phyloP scores from a whole-genome alignment of 768 basidiomycete genomes.

The Serpula lacrymans region DNA sequence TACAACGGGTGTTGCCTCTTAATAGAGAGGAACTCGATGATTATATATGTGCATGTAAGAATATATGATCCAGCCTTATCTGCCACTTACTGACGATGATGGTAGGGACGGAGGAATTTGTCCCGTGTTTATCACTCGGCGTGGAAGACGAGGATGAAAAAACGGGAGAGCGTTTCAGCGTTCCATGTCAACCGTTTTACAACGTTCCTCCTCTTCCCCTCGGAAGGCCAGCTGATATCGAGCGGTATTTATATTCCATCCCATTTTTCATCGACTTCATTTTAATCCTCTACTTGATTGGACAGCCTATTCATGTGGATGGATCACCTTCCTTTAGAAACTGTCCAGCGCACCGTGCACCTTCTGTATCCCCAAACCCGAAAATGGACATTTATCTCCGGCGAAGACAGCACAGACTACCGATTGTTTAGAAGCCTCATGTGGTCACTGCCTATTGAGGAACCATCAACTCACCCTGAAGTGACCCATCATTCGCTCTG shows the following conservation, averaged over 20 bases:
- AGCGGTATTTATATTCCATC: conserved; percentile 31
- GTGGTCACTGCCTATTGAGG: conserved; percentile 19
- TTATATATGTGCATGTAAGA: conserved; percentile 38
- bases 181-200: conserved; percentile 41
- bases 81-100: conserved; percentile 8
- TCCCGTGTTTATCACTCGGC: conserved; percentile 33
- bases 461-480: conserved; percentile 6
- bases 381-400: conserved; percentile 27
- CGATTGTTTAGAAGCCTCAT: conserved; percentile 19
- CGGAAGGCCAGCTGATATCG: conserved; percentile 37
- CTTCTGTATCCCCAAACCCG: conserved; percentile 24
- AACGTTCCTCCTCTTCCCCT: conserved; percentile 32
- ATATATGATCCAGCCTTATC: neutral
- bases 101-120: conserved; percentile 37
- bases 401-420: conserved; percentile 15
- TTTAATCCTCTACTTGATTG: conserved; percentile 2
- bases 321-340: conserved; percentile 48
- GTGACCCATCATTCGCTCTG: conserved; percentile 17
- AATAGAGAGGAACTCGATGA: conserved; percentile 26
- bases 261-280: neutral
- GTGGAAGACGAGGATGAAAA: conserved; percentile 35
- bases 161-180: conserved; percentile 39
- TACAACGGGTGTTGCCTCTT: conserved; percentile 46
- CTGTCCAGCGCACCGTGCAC: conserved; percentile 40
- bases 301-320: conserved; percentile 48